Base-by-base conservation (phyloP, 306 rosid species). In the Rosa rugosa region DNA sequence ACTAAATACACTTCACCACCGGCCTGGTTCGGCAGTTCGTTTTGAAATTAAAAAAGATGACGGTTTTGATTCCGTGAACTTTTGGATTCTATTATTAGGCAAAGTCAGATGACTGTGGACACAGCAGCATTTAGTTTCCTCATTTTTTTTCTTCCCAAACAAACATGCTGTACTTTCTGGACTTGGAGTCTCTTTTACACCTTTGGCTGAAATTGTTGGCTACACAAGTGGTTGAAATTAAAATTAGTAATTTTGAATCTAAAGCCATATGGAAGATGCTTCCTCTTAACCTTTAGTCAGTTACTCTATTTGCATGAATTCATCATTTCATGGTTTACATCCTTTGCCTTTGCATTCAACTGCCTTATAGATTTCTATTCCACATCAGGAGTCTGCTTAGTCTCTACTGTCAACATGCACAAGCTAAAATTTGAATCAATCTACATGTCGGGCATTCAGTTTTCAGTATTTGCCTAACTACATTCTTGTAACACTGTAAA, bases 401-500 rank as follows among this genome's bases (percentile, higher is more conserved):
- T 13, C n/a, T 65, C 6, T 65, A 65, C 10, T 25, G 0, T 17
- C 17, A 36, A 38, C 45, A 65, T 65, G 46, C 45, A 65, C 70
- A 14, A 6, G 20, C 68, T 11, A 13, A 14, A 8, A 27, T 17
- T 31, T 17, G 11, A 36, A 56, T 54, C 11, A 42, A 54, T 54
- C 46, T 27, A 57, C 27, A 10, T 62, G 9, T 8, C 17, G 17
- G 20, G 59, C 40, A n/a, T 45, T 63, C 59, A 40, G 25, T 67
- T 57, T 62, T 11, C 71, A 60, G 56, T 54, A 47, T 85, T 75
- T 69, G 71, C 57, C 78, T 40, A 56, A 46, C 57, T 75, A 20
- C 75, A 53, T 79, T 65, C 77, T 82, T 69, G 2, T 16, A 44
- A 75, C 20, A 44, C 71, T 81, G 47, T 45, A 77, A 71, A 59